A percentile compares a stretch with the other conserved stretches of the same genome.
Conservation (phyloP, 805 yeast species). For the Wickerhamomyces subpelliculosus region DNA sequence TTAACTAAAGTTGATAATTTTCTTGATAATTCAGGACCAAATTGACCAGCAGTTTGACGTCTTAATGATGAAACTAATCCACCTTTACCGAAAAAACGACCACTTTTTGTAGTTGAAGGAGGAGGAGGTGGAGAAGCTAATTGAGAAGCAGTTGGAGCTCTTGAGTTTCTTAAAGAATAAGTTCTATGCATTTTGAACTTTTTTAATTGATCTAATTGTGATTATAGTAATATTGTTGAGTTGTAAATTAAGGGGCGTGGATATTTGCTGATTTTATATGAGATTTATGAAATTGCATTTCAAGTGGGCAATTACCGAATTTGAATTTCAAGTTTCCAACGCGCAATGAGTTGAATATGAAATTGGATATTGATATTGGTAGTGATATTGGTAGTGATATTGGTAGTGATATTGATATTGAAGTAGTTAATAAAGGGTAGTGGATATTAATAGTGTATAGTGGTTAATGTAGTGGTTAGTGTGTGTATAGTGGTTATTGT, state of each 20-base stretch:
- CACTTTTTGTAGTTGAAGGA: slow-evolving; percentile 76
- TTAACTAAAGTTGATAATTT: slow-evolving; percentile 69
- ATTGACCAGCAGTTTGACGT: slow-evolving; percentile 67
- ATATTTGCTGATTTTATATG: not conserved
- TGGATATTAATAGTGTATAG: too few relatives aligned
- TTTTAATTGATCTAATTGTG: not conserved
- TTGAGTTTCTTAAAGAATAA: slow-evolving; percentile 86
- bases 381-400: too few relatives aligned
- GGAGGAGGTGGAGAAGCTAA: slow-evolving; percentile 94
- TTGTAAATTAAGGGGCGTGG: not conserved
- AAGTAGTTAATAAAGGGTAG: too few relatives aligned
- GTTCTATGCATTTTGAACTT: slow-evolving; percentile 87
- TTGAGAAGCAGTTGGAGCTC: slow-evolving; percentile 98
- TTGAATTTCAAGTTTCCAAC: too few relatives aligned
- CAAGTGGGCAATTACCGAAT: too few relatives aligned
- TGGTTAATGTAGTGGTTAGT: too few relatives aligned
- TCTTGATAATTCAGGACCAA: slow-evolving; percentile 75
- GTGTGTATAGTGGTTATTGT: too few relatives aligned
- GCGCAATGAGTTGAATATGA: too few relatives aligned
- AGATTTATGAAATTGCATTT: too few relatives aligned
- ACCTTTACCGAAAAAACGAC: slow-evolving; percentile 86
- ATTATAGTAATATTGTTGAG: not conserved
- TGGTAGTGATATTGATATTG: too few relatives aligned
- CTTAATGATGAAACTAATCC: slow-evolving; percentile 50
- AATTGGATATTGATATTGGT: too few relatives aligned